These are phyloP conservation scores for Cenchrus purpureus DNA, from an alignment of 176 grass and related monocot species.

Conservation along the genomic window DNA sequence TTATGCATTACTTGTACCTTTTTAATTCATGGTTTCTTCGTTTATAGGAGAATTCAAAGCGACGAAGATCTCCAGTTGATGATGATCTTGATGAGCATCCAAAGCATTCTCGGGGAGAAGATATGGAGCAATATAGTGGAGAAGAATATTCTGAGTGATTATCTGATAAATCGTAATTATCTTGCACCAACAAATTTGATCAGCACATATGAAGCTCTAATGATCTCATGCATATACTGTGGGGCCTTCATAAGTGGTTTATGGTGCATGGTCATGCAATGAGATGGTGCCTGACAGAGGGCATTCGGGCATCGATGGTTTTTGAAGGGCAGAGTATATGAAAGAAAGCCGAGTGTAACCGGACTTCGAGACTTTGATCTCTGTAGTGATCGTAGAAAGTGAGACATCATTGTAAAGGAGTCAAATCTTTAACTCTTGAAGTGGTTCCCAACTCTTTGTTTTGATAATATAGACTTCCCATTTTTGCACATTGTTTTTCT, in stretches of 20 bases:
- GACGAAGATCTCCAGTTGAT: constrained; percentile 55
- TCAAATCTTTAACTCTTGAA: constrained; percentile 34
- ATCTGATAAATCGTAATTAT: constrained; percentile 44
- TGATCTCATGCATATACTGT: constrained; percentile 14
- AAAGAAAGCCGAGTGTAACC: constrained; percentile 43
- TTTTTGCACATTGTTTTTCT: constrained; percentile 23
- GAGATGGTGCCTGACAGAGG: not conserved
- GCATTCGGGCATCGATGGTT: not conserved
- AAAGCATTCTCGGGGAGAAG: constrained; percentile 49
- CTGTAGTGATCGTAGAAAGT: constrained; percentile 39
- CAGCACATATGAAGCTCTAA: constrained; percentile 28
- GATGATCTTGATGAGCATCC: constrained; percentile 59
- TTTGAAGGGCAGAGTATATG: constrained; percentile 25
- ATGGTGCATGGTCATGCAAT: constrained; percentile 25
- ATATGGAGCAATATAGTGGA: constrained; percentile 64
- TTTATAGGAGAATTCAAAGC: constrained; percentile 61
- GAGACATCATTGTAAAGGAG: constrained; percentile 51
- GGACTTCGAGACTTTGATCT: constrained; percentile 31
- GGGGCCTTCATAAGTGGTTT: constrained; percentile 18
- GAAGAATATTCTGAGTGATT: constrained; percentile 69
- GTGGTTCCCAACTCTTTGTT: constrained; percentile 37
- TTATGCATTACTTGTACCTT: constrained; percentile 28
- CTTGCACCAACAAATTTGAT: constrained; percentile 40
- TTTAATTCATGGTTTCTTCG: constrained; percentile 40
- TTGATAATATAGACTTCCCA: constrained; percentile 48